Evolutionary conservation across 331 rosid species (phyloP).

Genomic region (Dryas integrifolia): DNA sequence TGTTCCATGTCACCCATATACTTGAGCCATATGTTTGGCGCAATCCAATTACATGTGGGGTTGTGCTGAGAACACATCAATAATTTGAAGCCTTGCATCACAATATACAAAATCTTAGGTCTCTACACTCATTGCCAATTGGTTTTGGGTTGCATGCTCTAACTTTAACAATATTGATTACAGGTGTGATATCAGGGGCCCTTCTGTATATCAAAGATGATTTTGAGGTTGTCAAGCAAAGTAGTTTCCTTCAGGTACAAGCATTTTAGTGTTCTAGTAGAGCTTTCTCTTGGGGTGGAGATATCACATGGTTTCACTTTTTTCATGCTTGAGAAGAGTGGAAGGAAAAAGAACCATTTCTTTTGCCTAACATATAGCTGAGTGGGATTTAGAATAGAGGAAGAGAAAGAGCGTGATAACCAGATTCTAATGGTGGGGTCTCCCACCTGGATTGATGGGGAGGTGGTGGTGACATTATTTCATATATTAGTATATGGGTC

Average conservation of each 20-base stretch:
- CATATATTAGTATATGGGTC: neutral
- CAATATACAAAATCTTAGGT: neutral
- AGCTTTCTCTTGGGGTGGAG: neutral
- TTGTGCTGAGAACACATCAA: no score
- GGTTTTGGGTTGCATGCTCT: neutral
- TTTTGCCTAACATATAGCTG: neutral
- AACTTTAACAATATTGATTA: neutral
- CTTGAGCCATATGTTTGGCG: no score
- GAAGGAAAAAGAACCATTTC: neutral
- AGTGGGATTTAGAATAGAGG: neutral
- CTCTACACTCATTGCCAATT: neutral
- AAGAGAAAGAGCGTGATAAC: no score
- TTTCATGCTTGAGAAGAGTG: neutral
- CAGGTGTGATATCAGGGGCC: slow-evolving; percentile 56
- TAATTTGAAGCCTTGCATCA: no score
- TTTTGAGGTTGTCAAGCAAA: slow-evolving; percentile 44
- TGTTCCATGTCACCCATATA: no score
- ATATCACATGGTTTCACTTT: neutral
- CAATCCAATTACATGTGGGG: no score
- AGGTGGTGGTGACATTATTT: neutral
- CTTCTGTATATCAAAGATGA: slow-evolving; percentile 58
- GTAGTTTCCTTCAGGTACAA: slow-evolving; percentile 49
- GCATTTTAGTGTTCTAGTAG: neutral
- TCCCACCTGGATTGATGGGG: neutral
- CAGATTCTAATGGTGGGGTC: slow-evolving; percentile 12